Evolutionary conservation across 2,329 filamentous ascomycete genomes (phyloP).

Genomic region (Fusarium brevicatenulatum): DNA sequence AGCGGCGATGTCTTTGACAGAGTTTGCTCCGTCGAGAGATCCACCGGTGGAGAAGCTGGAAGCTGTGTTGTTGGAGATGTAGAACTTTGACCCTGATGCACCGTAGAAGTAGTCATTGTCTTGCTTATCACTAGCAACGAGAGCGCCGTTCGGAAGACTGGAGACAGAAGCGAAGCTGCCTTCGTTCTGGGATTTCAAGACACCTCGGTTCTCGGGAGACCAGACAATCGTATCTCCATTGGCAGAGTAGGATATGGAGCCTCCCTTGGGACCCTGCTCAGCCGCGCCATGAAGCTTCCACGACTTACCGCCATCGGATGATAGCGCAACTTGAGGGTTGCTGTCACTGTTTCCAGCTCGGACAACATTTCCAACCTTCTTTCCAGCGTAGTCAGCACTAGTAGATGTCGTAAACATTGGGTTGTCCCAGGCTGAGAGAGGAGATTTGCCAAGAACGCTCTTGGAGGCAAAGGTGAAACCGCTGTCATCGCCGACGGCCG

Average conservation of each 20-base stretch:
- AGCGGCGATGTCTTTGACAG: constrained; percentile 65
- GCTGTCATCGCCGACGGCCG: constrained; percentile 61
- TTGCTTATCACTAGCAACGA: constrained; percentile 65
- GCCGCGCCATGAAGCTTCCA: constrained; percentile 61
- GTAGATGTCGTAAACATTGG: constrained; percentile 58
- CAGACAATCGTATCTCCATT: constrained; percentile 61
- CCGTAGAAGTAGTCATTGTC: constrained; percentile 64
- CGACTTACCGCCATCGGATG: constrained; percentile 59
- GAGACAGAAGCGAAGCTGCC: constrained; percentile 57
- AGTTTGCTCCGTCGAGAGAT: constrained; percentile 52
- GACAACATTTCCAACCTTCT: constrained; percentile 57
- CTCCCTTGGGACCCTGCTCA: constrained; percentile 55
- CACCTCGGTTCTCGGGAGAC: constrained; percentile 54
- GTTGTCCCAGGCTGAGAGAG: constrained; percentile 56
- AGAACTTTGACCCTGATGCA: constrained; percentile 58
- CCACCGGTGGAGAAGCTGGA: constrained; percentile 55
- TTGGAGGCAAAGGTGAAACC: constrained; percentile 60
- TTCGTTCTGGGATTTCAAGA: constrained; percentile 55
- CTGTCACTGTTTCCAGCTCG: constrained; percentile 60
- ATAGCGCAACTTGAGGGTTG: constrained; percentile 58
- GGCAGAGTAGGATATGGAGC: constrained; percentile 62
- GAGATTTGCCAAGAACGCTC: constrained; percentile 53
- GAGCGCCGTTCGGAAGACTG: constrained; percentile 55
- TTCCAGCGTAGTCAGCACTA: constrained; percentile 61
- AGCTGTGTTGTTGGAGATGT: constrained; percentile 61